A percentile compares a stretch with the other conserved stretches of the same genome.
phyloP scores from a whole-genome alignment of 1,284 basidiomycete genomes.

The Vanrija pseudolonga region DNA sequence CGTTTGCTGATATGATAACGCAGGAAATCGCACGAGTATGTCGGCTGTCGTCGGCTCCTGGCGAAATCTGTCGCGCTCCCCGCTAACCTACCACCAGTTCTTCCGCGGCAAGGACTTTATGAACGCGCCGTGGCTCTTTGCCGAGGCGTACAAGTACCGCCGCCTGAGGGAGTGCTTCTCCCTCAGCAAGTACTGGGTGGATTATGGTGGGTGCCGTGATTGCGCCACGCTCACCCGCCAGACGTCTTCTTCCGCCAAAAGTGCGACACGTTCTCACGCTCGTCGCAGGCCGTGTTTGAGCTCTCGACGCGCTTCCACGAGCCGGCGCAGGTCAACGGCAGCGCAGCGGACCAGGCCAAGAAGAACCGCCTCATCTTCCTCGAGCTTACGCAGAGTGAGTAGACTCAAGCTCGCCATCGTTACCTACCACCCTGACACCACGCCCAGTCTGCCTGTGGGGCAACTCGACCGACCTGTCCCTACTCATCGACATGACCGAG shows the following conservation, averaged over 20 bases:
- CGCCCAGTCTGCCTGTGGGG: constrained; percentile 87
- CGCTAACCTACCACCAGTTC: constrained; percentile 53
- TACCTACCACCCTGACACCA: constrained; percentile 14
- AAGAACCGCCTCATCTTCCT: constrained; percentile 87
- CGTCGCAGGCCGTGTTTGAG: constrained; percentile 88
- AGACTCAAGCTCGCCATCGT: too few relatives aligned
- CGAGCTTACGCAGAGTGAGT: constrained; percentile 78
- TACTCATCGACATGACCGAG: constrained; percentile 97
- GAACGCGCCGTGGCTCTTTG: constrained; percentile 91
- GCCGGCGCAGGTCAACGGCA: constrained; percentile 55
- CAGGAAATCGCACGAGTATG: constrained; percentile 64
- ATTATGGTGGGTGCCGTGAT: constrained; percentile 59
- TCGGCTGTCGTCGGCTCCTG: too few relatives aligned
- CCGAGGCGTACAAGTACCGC: constrained; percentile 97
- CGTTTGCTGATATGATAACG: constrained; percentile 1
- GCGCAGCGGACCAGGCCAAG: constrained; percentile 58
- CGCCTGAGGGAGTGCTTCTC: constrained; percentile 94
- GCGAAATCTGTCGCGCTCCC: too few relatives aligned
- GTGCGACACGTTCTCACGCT: constrained; percentile 94
- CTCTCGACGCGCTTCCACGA: constrained; percentile 88
- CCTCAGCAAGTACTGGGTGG: constrained; percentile 83
- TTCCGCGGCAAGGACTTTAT: constrained; percentile 96
- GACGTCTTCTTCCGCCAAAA: constrained; percentile 82
- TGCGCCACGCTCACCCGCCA: constrained; percentile 2
- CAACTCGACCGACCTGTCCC: constrained; percentile 92